Base-by-base conservation (phyloP, 2,329 filamentous ascomycete species). In the Arachnopeziza araneosa region DNA sequence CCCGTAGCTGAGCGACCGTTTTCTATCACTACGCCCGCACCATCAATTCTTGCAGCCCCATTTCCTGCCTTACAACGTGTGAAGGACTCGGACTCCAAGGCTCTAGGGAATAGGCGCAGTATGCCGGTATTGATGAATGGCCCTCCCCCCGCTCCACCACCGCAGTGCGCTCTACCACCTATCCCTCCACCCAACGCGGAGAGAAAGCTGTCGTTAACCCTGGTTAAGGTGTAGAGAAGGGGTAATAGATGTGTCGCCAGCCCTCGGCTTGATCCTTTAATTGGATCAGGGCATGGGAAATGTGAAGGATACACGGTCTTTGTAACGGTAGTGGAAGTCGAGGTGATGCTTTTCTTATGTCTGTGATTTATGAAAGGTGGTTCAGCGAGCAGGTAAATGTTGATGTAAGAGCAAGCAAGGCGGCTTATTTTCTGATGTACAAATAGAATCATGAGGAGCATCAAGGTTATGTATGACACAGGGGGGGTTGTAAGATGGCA, bases 71-170 rank as follows among this genome's bases (percentile, higher is more conserved):
- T 65, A 1, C 60, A 62, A 23, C 32, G 58, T n/a, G 32, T 63
- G 1, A 60, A 59, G 23, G 48, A 54, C 19, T 48, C 62, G 3
- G 54, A 55, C 24, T n/a, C 52, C 1, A 67, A 63, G 58, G 57
- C 52, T 17, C 50, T 69, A 10, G 52, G 30, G 2, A 68, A 63
- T 22, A 64, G 68, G 36, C 64, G 63, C 26, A 72, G 69, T 56
- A 55, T 71, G 57, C 67, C 68, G 17, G 55, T 56, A 9, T 62
- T 73, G 1, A 60, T 68, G 8, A 66, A 66, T 52, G 69, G 70
- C 10, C 69, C 70, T 10, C 71, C 71, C 4, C 69, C 68, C 48
- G 67, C 68, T 2, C 71, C 71, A 1, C 71, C 71, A 23, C 71
- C 71, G 51, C 57, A 67, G 51, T 71, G 66, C 60, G 70, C 70